Evolutionary conservation across 352 stramenopile genomes (phyloP).

Genomic region (Globisporangium canariense): DNA sequence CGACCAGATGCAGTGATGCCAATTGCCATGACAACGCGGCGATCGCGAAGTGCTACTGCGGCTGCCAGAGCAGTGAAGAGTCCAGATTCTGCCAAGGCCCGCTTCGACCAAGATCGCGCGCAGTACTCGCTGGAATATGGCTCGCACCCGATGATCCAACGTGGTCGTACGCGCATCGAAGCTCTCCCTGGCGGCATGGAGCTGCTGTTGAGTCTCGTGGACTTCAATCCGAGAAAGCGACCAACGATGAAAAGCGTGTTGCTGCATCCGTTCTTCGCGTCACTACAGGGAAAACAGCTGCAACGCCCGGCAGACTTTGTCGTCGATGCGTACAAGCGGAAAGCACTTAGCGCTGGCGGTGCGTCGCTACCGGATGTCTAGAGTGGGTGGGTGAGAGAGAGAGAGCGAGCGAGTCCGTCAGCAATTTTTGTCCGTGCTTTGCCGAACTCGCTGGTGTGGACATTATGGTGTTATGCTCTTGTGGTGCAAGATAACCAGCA

Average conservation of each 20-base stretch:
- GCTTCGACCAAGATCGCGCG: conserved; percentile 42
- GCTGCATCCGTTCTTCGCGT: conserved; percentile 53
- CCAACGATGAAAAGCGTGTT: conserved; percentile 71
- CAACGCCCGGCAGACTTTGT: conserved; percentile 41
- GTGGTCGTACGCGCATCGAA: conserved; percentile 47
- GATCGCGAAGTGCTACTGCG: conserved; percentile 18
- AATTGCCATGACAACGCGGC: background rate
- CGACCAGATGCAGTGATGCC: conserved; percentile 29
- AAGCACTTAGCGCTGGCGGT: background rate
- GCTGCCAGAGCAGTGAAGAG: conserved; percentile 8
- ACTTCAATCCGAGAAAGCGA: conserved; percentile 56
- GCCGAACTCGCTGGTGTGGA: background rate
- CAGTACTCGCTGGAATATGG: conserved; percentile 51
- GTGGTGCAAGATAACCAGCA: background rate
- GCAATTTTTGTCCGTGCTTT: background rate
- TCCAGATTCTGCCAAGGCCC: conserved; percentile 18
- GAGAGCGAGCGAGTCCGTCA: background rate
- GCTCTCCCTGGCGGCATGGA: conserved; percentile 39
- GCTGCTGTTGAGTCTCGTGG: conserved; percentile 48
- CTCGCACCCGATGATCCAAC: conserved; percentile 42
- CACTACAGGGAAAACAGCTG: conserved; percentile 21
- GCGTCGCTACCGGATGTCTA: conserved; percentile 45
- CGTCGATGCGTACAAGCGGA: conserved; percentile 48
- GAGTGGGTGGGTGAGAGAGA: background rate
- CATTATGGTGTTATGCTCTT: background rate